A percentile compares a stretch with the other conserved stretches of the same genome.
These are phyloP conservation scores for Coemansia sp. DNA, from an alignment of 192 early-diverging fungal genomes.

Conservation along the genomic window DNA sequence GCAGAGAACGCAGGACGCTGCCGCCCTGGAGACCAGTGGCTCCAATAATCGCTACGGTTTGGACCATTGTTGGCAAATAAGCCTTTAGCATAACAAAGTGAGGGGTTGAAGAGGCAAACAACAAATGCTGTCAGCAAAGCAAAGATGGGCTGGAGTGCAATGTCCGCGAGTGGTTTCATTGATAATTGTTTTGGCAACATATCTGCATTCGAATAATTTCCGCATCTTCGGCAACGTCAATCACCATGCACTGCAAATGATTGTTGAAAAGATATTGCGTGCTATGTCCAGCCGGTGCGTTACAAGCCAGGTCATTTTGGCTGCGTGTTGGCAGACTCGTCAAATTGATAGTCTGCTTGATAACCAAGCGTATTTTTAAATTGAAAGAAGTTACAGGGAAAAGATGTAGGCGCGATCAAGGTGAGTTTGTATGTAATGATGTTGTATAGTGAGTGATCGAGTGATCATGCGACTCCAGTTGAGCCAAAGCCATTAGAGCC, in stretches of 20 bases:
- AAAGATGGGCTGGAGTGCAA: neutral
- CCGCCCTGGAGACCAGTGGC: conserved; percentile 48
- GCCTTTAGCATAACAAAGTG: neutral
- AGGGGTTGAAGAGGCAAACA: neutral
- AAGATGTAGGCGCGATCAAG: neutral
- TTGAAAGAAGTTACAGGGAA: neutral
- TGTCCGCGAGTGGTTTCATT: too few relatives aligned
- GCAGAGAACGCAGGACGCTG: conserved; percentile 39
- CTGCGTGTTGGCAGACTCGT: too few relatives aligned
- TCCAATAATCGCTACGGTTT: conserved; percentile 33
- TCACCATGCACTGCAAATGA: too few relatives aligned
- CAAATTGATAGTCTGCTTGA: neutral
- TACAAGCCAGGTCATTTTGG: too few relatives aligned
- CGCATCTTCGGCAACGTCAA: too few relatives aligned
- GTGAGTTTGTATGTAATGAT: neutral
- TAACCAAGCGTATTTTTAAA: neutral
- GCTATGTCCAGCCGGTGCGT: too few relatives aligned
- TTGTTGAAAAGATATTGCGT: too few relatives aligned
- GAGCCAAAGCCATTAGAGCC: conserved; percentile 74
- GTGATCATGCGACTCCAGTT: conserved; percentile 54
- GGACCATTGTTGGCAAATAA: conserved; percentile 13
- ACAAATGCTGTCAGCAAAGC: neutral
- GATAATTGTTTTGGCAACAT: too few relatives aligned
- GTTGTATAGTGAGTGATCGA: neutral
- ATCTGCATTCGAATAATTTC: too few relatives aligned